phyloP scores from a whole-genome alignment of 345 rosid genomes.

The Salix caprea region DNA sequence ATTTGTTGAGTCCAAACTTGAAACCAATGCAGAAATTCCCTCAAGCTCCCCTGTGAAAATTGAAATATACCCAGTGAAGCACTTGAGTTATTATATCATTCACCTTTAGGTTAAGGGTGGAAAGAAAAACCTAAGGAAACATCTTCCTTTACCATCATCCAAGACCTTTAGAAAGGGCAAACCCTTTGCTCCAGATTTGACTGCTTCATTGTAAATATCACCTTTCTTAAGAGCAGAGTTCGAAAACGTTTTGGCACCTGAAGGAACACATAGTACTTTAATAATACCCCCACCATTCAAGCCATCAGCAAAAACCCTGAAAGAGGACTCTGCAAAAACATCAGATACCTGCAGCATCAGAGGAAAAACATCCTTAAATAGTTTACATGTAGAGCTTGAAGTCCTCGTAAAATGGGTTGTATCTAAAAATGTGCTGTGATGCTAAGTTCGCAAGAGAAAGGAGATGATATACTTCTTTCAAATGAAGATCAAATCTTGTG shows the following conservation, averaged over 20 bases:
- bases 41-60: constrained; percentile 49
- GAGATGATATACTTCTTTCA: constrained; percentile 67
- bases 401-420: neutral
- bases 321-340: constrained; percentile 56
- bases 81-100: neutral
- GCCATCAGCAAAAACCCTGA: constrained; percentile 71
- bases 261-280: constrained; percentile 76
- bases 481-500: constrained; percentile 80
- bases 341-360: constrained; percentile 72
- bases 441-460: constrained; percentile 1
- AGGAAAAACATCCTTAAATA: neutral
- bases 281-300: constrained; percentile 68
- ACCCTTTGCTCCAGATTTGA: constrained; percentile 96
- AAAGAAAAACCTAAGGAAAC: neutral
- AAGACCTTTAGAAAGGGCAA: constrained; percentile 85
- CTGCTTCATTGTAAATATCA: constrained; percentile 70
- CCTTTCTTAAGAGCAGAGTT: constrained; percentile 94
- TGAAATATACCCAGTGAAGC: constrained; percentile 4
- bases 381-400: neutral
- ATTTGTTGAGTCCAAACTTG: constrained; percentile 53
- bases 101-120: neutral
- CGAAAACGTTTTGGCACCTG: constrained; percentile 66
- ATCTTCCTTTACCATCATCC: constrained; percentile 61
- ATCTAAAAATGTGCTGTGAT: neutral
- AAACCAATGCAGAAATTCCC: constrained; percentile 73